phyloP scores from a whole-genome alignment of 225 moss, liverwort and hornwort species.

The Physcomitrium patens region DNA sequence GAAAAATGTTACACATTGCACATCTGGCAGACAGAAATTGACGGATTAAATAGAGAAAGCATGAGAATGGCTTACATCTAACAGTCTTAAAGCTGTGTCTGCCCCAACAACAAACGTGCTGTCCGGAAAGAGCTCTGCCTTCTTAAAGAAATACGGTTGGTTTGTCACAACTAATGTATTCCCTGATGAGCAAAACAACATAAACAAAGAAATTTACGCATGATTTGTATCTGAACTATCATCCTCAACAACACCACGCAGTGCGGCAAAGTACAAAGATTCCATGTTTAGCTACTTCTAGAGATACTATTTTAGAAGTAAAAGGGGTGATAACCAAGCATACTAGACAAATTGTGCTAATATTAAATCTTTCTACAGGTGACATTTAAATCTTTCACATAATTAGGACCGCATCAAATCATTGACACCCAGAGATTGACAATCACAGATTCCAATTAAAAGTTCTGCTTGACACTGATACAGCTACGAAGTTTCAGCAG shows the following conservation, averaged over 20 bases:
- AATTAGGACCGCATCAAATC: neutral
- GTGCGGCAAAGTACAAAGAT: neutral
- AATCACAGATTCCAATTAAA: neutral
- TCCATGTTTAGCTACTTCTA: constrained; percentile 1
- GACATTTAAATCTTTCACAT: neutral
- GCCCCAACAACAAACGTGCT: no score
- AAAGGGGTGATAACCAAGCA: no score
- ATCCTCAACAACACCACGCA: neutral
- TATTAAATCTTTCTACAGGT: constrained; percentile 3
- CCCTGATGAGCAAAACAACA: neutral
- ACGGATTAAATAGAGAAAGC: no score
- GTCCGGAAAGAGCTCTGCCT: no score
- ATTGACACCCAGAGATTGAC: neutral
- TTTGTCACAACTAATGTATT: no score
- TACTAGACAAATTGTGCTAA: neutral
- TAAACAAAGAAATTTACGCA: neutral
- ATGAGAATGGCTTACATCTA: no score
- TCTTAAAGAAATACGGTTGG: no score
- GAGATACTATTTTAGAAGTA: neutral
- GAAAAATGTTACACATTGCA: neutral
- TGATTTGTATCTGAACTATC: neutral
- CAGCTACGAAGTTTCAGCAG: constrained; percentile 1
- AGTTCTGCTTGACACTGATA: neutral
- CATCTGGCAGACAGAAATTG: no score
- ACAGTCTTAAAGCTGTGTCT: no score